These are phyloP conservation scores for Quercus tomentella DNA, from an alignment of 331 rosid species.

Conservation along the genomic window DNA sequence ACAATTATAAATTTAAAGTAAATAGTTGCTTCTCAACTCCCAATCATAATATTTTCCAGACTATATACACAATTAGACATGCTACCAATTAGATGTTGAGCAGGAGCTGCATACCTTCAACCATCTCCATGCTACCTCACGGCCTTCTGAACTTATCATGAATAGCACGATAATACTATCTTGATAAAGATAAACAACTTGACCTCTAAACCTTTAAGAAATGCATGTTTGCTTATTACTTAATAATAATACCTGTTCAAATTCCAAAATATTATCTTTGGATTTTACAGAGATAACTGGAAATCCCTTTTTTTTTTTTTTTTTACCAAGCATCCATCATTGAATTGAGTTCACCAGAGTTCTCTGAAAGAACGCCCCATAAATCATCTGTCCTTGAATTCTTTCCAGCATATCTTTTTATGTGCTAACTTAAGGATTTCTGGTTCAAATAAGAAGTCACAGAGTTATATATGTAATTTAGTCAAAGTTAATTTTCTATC, in stretches of 20 bases:
- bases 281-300: conserved; percentile 63
- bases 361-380: conserved; percentile 69
- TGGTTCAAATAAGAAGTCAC: conserved; percentile 32
- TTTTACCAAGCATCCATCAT: conserved; percentile 75
- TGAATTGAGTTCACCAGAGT: conserved; percentile 62
- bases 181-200: background rate
- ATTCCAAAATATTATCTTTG: conserved; percentile 26
- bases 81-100: conserved; percentile 57
- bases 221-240: background rate
- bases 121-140: no score
- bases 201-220: background rate
- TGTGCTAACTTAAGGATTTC: conserved; percentile 65
- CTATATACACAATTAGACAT: no score
- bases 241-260: conserved; percentile 32
- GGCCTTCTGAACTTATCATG: no score
- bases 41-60: no score
- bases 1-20: background rate
- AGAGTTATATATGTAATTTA: background rate
- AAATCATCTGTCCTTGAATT: conserved; percentile 80
- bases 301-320: conserved; percentile 45
- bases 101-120: conserved; percentile 49
- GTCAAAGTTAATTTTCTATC: background rate
- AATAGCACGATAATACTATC: background rate
- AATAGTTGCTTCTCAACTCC: no score
- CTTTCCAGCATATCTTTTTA: conserved; percentile 51